Base-by-base conservation (phyloP, 2,329 filamentous ascomycete genomes). In the Paecilomyces variotii region DNA sequence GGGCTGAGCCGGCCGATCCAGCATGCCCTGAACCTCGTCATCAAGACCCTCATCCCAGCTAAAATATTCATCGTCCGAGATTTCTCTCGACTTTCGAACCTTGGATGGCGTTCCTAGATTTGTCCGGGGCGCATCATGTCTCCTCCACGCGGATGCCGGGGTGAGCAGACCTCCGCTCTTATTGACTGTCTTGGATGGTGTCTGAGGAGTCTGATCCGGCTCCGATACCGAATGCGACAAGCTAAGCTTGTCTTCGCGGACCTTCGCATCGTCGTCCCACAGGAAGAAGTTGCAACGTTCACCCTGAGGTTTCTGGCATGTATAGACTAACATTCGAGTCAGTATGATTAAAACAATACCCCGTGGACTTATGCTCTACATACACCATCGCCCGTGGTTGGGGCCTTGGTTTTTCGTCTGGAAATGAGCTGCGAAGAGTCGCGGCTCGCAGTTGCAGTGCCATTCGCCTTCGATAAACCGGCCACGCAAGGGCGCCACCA, bases 231-330 rank as follows among this genome's bases (percentile, higher is more conserved):
- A 78, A 62, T 82, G 82, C 61, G 72, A 77, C 60, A 82, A 66
- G 4, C 84, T 70, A 25, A 77, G 76, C 10, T 70, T 70, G 59
- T 79, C 77, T 67, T 83, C 81, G 24, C 84, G 74, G n/a, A 72
- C 62, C 62, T 81, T 77, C 12, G 84, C 84, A 57, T 85, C 82
- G 57, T 81, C 78, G 12, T 80, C 77, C 84, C 84, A 87, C 0
- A 87, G 74, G 59, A 86, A 87, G 74, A 87, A 86, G 4, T 73
- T 75, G 66, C 84, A 87, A 49, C 77, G 73, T 53, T 78, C 72
- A 2, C 72, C 65, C 56, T 76, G 72, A 34, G 74, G 71, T 63
- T 79, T 77, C 63, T 84, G 81, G 65, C 84, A 87, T 3, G 79
- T 82, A 63, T 84, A 85, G 69, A 86, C 77, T 78, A 45, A 56